These are phyloP conservation scores for Chalciporus sp. DNA, from an alignment of 1,284 basidiomycete genomes.

Conservation along the genomic window DNA sequence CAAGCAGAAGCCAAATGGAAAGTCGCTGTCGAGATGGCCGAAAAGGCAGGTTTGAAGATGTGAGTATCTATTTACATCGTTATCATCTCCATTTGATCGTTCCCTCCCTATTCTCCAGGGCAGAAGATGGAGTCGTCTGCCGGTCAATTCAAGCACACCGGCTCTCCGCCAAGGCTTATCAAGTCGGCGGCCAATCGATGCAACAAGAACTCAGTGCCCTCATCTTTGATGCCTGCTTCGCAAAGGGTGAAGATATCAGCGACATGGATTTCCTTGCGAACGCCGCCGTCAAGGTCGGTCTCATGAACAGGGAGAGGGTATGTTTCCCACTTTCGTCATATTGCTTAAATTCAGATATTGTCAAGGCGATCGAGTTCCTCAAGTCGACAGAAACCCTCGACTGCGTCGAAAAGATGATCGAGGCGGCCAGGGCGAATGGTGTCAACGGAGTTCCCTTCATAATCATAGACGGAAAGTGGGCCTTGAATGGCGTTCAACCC, in stretches of 20 bases:
- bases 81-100: neutral
- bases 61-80: slow-evolving; percentile 41
- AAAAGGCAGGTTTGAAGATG: slow-evolving; percentile 66
- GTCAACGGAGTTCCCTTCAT: slow-evolving; percentile 81
- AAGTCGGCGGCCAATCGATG: slow-evolving; percentile 61
- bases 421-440: slow-evolving; percentile 67
- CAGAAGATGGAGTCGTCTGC: slow-evolving; percentile 61
- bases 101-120: slow-evolving; percentile 35
- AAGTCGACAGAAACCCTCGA: slow-evolving; percentile 65
- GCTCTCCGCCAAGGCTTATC: slow-evolving; percentile 70
- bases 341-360: neutral
- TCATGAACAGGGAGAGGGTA: slow-evolving; percentile 68
- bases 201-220: slow-evolving; percentile 61
- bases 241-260: slow-evolving; percentile 66
- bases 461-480: slow-evolving; percentile 80
- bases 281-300: slow-evolving; percentile 56
- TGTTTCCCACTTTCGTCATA: slow-evolving; percentile 13
- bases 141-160: slow-evolving; percentile 74
- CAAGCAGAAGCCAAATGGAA: slow-evolving; percentile 50
- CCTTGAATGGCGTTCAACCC: slow-evolving; percentile 72
- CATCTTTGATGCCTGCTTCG: slow-evolving; percentile 70
- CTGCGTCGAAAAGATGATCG: slow-evolving; percentile 70
- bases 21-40: slow-evolving; percentile 54
- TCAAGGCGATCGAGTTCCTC: slow-evolving; percentile 62
- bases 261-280: slow-evolving; percentile 61